Conservation (phyloP, 2,329 filamentous ascomycete genomes). For the Neofusicoccum sp. region DNA sequence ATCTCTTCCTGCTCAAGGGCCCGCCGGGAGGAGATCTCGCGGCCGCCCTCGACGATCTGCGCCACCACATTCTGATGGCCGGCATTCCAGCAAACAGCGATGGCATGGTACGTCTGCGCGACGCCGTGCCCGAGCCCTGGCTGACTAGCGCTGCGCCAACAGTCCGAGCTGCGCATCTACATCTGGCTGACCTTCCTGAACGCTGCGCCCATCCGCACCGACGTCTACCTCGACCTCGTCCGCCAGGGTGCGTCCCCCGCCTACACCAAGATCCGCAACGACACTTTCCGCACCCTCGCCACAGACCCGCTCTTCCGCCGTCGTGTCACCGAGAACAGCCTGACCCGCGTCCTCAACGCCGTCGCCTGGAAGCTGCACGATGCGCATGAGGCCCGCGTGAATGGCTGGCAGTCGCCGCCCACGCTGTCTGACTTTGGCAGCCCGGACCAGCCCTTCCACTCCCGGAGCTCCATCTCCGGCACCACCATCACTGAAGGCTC, state of each 20-base stretch:
- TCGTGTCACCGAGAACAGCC: constrained; percentile 88
- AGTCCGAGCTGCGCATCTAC: constrained; percentile 93
- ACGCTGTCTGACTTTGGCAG: constrained; percentile 49
- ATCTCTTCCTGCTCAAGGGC: constrained; percentile 76
- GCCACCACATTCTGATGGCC: constrained; percentile 71
- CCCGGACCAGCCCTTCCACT: constrained; percentile 39
- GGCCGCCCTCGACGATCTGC: constrained; percentile 66
- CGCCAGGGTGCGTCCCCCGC: constrained; percentile 91
- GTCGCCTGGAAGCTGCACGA: constrained; percentile 93
- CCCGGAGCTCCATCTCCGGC: constrained; percentile 24
- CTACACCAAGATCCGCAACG: constrained; percentile 96
- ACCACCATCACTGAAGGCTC: constrained; percentile 16
- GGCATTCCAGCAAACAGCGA: constrained; percentile 75
- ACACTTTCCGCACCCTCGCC: constrained; percentile 93
- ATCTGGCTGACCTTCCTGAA: constrained; percentile 94
- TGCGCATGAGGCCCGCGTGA: constrained; percentile 59
- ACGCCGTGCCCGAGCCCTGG: constrained; percentile 9
- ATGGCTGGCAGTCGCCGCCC: constrained; percentile 51
- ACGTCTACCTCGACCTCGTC: constrained; percentile 84
- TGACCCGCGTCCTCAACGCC: constrained; percentile 92
- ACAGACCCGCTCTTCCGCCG: constrained; percentile 96
- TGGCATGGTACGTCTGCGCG: constrained; percentile 64
- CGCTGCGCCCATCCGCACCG: constrained; percentile 77
- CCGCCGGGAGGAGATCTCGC: constrained; percentile 68
- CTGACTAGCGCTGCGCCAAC: constrained; percentile 10